Evolutionary conservation across 2,329 filamentous ascomycete genomes (phyloP).

Genomic region (Neofusicoccum laricinum): DNA sequence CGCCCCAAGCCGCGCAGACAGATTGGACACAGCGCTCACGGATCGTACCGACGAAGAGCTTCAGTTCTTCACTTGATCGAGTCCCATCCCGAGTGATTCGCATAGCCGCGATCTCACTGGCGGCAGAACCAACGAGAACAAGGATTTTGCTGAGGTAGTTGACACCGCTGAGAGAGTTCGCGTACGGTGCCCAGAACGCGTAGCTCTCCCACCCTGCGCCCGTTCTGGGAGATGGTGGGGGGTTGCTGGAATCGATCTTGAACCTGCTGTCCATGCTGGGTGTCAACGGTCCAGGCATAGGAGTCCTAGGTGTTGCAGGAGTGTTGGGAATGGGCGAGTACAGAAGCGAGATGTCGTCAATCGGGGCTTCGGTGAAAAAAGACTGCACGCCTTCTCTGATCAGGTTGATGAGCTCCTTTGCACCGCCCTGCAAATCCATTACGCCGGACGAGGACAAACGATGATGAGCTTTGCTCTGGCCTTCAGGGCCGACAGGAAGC

Average conservation of each 20-base stretch:
- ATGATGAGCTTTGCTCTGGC: constrained; percentile 78
- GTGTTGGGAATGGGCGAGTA: constrained; percentile 76
- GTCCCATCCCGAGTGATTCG: constrained; percentile 59
- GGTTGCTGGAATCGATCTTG: constrained; percentile 75
- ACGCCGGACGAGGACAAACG: constrained; percentile 70
- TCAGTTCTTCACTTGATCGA: constrained; percentile 67
- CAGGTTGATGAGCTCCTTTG: constrained; percentile 77
- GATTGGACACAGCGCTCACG: constrained; percentile 84
- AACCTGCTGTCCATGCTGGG: constrained; percentile 68
- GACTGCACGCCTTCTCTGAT: constrained; percentile 75
- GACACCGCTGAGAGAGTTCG: constrained; percentile 88
- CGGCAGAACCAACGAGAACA: constrained; percentile 77
- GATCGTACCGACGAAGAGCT: constrained; percentile 69
- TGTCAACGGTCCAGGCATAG: constrained; percentile 53
- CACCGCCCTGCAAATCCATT: constrained; percentile 70
- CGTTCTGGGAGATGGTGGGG: constrained; percentile 67
- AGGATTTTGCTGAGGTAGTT: constrained; percentile 84
- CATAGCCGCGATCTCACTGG: constrained; percentile 79
- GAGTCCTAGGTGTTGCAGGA: constrained; percentile 65
- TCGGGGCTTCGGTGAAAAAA: constrained; percentile 84
- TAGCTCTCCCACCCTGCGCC: constrained; percentile 91
- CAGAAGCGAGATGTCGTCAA: constrained; percentile 84
- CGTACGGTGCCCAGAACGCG: constrained; percentile 93
- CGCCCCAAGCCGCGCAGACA: constrained; percentile 86
- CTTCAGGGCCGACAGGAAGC: constrained; percentile 77